Conservation (phyloP, 805 yeast genomes). For the Pichia pseudocactophila region DNA sequence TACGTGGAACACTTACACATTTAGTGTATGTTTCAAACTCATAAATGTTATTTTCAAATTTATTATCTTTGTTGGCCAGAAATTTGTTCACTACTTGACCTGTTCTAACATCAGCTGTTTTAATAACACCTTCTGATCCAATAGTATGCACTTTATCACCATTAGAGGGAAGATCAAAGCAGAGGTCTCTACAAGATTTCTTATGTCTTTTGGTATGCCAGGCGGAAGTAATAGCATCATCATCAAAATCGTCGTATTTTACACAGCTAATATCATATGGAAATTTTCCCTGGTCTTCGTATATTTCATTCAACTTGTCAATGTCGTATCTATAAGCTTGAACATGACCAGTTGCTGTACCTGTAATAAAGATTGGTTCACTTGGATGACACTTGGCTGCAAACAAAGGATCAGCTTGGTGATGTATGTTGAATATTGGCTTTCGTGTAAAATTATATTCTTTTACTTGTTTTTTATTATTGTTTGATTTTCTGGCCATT, state of each 20-base stretch:
- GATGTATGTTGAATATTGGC: slow-evolving; percentile 34
- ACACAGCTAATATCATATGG: slow-evolving; percentile 21
- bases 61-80: slow-evolving; percentile 14
- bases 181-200: slow-evolving; percentile 70
- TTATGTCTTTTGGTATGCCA: slow-evolving; percentile 93
- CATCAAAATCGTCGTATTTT: slow-evolving; percentile 22
- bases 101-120: slow-evolving; percentile 58
- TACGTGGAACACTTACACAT: slow-evolving; percentile 36
- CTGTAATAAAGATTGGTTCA: slow-evolving; percentile 52
- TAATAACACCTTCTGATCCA: slow-evolving; percentile 75
- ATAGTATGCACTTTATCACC: slow-evolving; percentile 56
- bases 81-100: slow-evolving; percentile 67
- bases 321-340: slow-evolving; percentile 52
- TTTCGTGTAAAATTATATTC: slow-evolving; percentile 8
- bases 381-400: slow-evolving; percentile 73
- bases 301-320: slow-evolving; percentile 31
- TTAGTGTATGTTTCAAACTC: slow-evolving; percentile 29
- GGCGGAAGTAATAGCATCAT: slow-evolving; percentile 25
- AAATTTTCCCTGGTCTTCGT: slow-evolving; percentile 23
- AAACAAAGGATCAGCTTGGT: slow-evolving; percentile 56
- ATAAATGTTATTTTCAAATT: neutral
- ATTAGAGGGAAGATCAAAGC: slow-evolving; percentile 44
- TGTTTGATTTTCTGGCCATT: slow-evolving; percentile 1
- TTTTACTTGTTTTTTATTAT: slow-evolving; percentile 3
- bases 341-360: slow-evolving; percentile 77